Conservation (phyloP, 2,329 filamentous ascomycete genomes). For the Acephala macrosclerotiorum region DNA sequence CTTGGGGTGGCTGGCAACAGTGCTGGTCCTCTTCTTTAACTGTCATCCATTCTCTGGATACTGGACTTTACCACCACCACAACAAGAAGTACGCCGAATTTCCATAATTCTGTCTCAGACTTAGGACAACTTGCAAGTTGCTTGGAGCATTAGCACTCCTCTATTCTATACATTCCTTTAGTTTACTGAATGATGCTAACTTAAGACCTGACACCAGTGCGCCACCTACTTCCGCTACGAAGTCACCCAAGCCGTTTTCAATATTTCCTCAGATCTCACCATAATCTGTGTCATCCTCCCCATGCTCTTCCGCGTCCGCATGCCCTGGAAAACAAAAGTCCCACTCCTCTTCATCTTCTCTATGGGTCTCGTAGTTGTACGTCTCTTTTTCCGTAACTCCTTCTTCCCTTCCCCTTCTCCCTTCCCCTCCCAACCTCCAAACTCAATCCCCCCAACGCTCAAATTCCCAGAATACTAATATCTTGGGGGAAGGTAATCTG, state of each 20-base stretch:
- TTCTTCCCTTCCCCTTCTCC: too few species aligned
- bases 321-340: constrained; percentile 56
- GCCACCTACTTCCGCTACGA: constrained; percentile 61
- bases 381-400: too few species aligned
- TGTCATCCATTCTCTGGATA: constrained; percentile 61
- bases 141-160: too few species aligned
- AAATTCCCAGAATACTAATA: too few species aligned
- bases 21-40: constrained; percentile 53
- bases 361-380: constrained; percentile 52
- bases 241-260: constrained; percentile 62
- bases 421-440: constrained; percentile 2
- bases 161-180: too few species aligned
- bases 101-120: not conserved
- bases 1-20: constrained; percentile 55
- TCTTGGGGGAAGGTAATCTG: constrained; percentile 11
- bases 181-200: too few species aligned
- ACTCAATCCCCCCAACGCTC: too few species aligned
- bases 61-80: constrained; percentile 59
- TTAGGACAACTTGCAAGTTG: too few species aligned
- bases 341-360: constrained; percentile 54
- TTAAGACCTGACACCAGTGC: constrained; percentile 43
- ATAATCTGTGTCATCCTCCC: constrained; percentile 64
- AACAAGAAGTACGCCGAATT: constrained; percentile 38
- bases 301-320: constrained; percentile 54
- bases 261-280: constrained; percentile 63